Evolutionary conservation across 345 rosid genomes (phyloP), one percentile per base, ranked within the genome.

Genomic region (Rhizophora mangle): DNA sequence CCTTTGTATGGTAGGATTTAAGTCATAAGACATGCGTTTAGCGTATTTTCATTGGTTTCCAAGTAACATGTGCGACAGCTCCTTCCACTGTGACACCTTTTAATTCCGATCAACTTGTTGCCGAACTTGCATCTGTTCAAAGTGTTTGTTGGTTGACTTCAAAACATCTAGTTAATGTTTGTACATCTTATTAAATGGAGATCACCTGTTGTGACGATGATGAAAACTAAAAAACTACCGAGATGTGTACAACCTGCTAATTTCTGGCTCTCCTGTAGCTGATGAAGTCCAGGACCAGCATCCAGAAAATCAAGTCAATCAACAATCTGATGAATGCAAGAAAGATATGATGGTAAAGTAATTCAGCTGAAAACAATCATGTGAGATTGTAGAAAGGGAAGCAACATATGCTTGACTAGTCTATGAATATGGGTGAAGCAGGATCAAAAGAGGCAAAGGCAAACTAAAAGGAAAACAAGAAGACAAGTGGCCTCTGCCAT

Each of bases 381-480:
- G 31, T 21, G 60, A 62, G 16, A 54, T 21, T 49, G 53, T 46
- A 57, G 16, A 26, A 59, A 64, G 52, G 51, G 46, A 63, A 47
- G 59, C 13, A 19, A 18, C 31, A 22, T 8, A 57, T 21, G 3
- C n/a, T 58, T 64, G 37, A 65, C 79, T 63, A 60, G 78, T 60
- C 37, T 13, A 22, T 52, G 59, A 56, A 18, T 43, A 63, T 72
- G 67, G 69, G 63, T 77, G 80, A 74, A 77, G 62, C 91, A 88
- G 89, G 90, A 76, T 60, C 75, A 69, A 11, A 71, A 71, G 72
- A 81, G 62, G 69, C 76, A 69, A 78, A 81, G 59, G 37, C 85
- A 78, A 65, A 24, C 59, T 29, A 88, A 68, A 76, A 90, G 70
- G 65, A 87, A 79, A 79, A 65, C 77, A 47, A 87, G 81, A 85